Base-by-base conservation (phyloP, 2,329 filamentous ascomycete species). In the Penicillium sp. region DNA sequence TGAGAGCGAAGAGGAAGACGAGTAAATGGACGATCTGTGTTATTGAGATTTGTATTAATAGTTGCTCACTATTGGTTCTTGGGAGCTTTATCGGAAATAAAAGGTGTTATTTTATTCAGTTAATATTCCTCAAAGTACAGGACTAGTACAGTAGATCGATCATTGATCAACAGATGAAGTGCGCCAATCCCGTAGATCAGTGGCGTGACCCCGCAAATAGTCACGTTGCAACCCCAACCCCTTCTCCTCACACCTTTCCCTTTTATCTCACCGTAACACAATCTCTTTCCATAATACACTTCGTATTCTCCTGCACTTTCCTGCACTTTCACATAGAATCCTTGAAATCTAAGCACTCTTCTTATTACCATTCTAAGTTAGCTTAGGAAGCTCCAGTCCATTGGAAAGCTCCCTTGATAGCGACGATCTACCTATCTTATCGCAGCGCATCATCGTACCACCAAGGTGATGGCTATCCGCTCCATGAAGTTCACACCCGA, bases 1-100 rank as follows among this genome's bases (percentile, higher is more conserved):
- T 74, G 89, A 91, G 47, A 91, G 93, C 0, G 91, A 95, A 45
- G 91, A 93, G 23, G 89, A 91, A 11, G 88, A 88, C 35, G 85
- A 88, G 65, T 71, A 64, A 67, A 63, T 48, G 44, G 55, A 33
- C 16, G 27, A 50, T 50, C 47, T 59, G n/a, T 39, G 14, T 50
- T 57, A 51, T 55, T 31, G n/a, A 19, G 25, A n/a, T 50, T 35
- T 53, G 50, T 53, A 53, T 25, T 53, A 47, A 35, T 53, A 53
- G 37, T 42, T 52, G 11, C 21, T 42, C 39, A 49, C 46, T 25
- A 49, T 49, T 14, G 25, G 29, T 50, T 50, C 19, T 29, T 50
- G 16, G 50, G 57, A 54, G 48, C 44, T 42, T 58, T 29, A 26
- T 50, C 21, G 57, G 51, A 62, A 54, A 57, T 47, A 57, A 62